Percentiles rank a stretch among this genome's conserved stretches.
These are phyloP conservation scores for Polyplosphaeria fusca DNA, from an alignment of 495 filamentous ascomycete species.

Conservation along the genomic window DNA sequence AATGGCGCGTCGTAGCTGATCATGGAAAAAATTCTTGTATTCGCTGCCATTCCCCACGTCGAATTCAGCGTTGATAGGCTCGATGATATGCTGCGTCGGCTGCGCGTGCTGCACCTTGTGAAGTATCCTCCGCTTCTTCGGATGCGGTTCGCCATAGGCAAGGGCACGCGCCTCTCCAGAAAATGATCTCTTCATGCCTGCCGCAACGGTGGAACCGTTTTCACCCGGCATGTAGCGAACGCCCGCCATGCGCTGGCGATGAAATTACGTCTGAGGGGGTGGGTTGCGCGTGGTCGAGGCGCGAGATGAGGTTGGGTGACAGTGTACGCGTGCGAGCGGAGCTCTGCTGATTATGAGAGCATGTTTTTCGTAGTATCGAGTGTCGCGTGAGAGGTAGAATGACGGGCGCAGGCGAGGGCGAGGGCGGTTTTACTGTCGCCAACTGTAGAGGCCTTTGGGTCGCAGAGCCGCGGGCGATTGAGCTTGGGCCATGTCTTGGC, in stretches of 20 bases:
- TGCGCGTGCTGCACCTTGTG: slow-evolving; percentile 44
- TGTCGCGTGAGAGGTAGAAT: neutral
- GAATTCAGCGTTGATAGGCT: slow-evolving; percentile 48
- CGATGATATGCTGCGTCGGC: slow-evolving; percentile 34
- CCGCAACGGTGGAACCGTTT: neutral
- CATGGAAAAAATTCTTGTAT: slow-evolving; percentile 32
- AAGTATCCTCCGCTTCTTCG: slow-evolving; percentile 48
- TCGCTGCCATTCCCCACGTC: slow-evolving; percentile 33
- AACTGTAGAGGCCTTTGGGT: neutral
- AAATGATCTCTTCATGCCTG: slow-evolving; percentile 22
- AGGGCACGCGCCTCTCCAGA: slow-evolving; percentile 1
- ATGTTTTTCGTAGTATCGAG: neutral
- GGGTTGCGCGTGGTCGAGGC: neutral
- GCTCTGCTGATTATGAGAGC: neutral
- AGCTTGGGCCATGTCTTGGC: neutral
- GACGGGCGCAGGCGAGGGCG: too few species aligned
- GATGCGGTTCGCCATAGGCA: slow-evolving; percentile 8
- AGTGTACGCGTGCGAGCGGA: neutral
- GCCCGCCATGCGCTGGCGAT: neutral
- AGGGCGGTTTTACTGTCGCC: too few species aligned
- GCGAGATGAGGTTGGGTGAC: neutral
- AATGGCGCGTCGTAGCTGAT: slow-evolving; percentile 57
- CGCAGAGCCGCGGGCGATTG: neutral
- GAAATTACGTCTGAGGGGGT: neutral
- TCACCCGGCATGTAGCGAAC: slow-evolving; percentile 15